Evolutionary conservation across 139 green algal genomes (phyloP).

Genomic region (Chlamydomonas incerta): DNA sequence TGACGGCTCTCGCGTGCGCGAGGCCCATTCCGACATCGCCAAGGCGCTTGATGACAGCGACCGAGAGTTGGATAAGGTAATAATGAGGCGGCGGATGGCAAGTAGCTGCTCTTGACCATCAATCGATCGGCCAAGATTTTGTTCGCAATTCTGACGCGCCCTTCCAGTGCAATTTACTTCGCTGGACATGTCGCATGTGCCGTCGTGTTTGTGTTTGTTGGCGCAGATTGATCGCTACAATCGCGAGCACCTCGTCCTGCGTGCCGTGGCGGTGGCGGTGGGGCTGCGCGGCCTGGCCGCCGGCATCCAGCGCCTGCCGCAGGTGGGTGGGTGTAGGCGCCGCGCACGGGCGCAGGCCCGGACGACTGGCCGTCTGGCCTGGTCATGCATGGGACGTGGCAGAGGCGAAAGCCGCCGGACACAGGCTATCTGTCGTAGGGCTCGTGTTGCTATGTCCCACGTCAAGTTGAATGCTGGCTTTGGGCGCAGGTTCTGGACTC

Average conservation of each 20-base stretch:
- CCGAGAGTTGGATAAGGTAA: neutral
- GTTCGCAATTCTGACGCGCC: no score
- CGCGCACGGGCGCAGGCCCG: no score
- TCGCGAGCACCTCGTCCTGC: neutral
- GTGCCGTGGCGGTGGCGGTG: neutral
- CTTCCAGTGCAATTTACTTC: neutral
- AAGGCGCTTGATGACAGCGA: neutral
- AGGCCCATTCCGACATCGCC: neutral
- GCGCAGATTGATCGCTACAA: conserved; percentile 5
- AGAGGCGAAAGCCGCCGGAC: no score
- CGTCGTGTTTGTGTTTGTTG: neutral
- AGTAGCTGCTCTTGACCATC: no score
- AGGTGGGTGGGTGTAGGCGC: neutral
- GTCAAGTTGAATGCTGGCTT: no score
- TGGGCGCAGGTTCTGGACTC: neutral
- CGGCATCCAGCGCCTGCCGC: neutral
- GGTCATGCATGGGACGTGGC: no score
- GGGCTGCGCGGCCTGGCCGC: neutral
- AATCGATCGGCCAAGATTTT: no score
- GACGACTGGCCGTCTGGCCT: no score
- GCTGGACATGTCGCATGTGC: neutral
- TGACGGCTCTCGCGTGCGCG: no score
- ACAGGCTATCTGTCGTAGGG: no score
- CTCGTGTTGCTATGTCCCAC: no score
- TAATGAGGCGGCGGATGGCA: no score